These are phyloP conservation scores for Vanilla planifolia DNA, from an alignment of 106 monocot genomes.

Conservation along the genomic window DNA sequence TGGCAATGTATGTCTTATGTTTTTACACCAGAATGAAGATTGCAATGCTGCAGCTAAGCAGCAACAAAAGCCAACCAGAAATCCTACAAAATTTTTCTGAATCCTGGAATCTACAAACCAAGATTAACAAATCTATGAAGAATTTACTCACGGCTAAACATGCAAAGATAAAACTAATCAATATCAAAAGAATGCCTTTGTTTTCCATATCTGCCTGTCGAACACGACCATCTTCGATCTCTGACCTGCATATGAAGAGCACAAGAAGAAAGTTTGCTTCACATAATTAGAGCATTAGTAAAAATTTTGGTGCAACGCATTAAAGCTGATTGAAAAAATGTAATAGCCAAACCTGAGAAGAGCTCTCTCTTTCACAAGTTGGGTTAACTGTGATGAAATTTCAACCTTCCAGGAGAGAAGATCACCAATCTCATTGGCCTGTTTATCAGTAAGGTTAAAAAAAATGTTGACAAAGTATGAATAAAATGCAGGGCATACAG, in stretches of 20 bases:
- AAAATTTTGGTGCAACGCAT: not conserved
- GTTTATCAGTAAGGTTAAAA: not conserved
- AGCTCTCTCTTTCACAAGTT: conserved; percentile 29
- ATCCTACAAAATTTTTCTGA: conserved; percentile 40
- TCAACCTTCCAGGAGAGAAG: conserved; percentile 39
- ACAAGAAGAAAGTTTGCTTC: too few species aligned
- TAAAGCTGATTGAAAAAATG: too few species aligned
- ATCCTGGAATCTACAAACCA: too few species aligned
- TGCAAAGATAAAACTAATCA: conserved; percentile 60
- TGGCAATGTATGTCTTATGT: too few species aligned
- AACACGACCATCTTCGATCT: conserved; percentile 26
- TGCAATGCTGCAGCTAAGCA: too few species aligned
- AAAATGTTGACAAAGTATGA: not conserved
- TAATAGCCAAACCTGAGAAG: conserved; percentile 42
- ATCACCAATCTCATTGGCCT: conserved; percentile 44
- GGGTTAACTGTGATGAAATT: conserved; percentile 34
- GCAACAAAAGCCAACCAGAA: too few species aligned
- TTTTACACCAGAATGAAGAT: too few species aligned
- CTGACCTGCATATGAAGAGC: conserved; percentile 28
- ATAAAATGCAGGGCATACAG: not conserved
- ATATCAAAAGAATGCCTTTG: conserved; percentile 37
- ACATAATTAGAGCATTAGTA: too few species aligned
- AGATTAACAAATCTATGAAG: conserved; percentile 11
- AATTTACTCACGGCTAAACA: conserved; percentile 45
- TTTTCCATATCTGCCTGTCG: conserved; percentile 55